Base-by-base conservation (phyloP, 306 rosid species). In the Aeschynomene evenia region DNA sequence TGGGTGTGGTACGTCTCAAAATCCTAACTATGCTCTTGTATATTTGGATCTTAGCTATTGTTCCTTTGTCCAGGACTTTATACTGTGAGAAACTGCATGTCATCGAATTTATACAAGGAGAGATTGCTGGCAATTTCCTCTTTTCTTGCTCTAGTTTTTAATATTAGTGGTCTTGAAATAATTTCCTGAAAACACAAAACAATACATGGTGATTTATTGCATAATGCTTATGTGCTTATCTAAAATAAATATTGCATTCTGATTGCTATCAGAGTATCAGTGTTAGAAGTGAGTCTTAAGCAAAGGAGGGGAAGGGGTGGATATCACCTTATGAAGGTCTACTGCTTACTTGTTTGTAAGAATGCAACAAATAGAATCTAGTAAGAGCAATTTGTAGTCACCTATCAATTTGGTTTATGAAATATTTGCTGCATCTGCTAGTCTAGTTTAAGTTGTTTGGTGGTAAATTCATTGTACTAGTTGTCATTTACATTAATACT, bases 1-100 rank as follows among this genome's bases (percentile, higher is more conserved):
- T 78, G 77, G 75, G 65, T 82, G 89, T 76, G 78, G 99, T 91
- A 95, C 68, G 88, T 76, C 36, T 56, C 26, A 11, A 42, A 52
- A 13, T 18, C 37, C 15, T 19, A 79, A 42, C 54, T 43, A 21
- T 11, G 1, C 16, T 45, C 19, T 45, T 57, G 31, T 29, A 31
- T 26, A 42, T 40, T 9, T 36, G 23, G 22, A 42, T 33, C 33
- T 33, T 57, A 16, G 63, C 9, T 24, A 13, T 42, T 36, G 7
- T 33, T 22, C 9, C 23, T 9, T 66, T 9, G 7, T 13, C 21
- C 2, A 9, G 29, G 39, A n/a, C 13, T 53, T 26, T 37, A 54
- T 33, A 59, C 45, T 40, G 23, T 28, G 16, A 71, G 20, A 59
- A 31, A 19, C 7, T 20, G 21, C 50, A 40, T 10, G 2, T 36